Base-by-base conservation (phyloP, 2,329 filamentous ascomycete species). In the Aspergillus fructus region DNA sequence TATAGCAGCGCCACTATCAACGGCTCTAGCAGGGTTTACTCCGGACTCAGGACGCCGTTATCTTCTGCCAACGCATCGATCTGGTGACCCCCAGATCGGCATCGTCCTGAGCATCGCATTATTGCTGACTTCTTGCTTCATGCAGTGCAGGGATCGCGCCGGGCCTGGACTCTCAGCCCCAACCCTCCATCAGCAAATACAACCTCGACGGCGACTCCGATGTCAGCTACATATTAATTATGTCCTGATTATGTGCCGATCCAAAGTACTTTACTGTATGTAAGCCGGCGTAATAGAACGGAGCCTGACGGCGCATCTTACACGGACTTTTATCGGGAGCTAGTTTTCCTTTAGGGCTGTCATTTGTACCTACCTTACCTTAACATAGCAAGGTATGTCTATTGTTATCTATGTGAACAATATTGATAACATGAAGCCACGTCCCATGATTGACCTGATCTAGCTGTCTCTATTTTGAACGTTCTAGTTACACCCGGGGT, bases 41-140 rank as follows among this genome's bases (percentile, higher is more conserved):
- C n/a, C 12, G 43, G 24, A 46, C 23, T 40, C 34, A 30, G 17
- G n/a, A 12, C 49, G 15, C 23, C 19, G 37, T 17, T 41, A 49
- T 37, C 42, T 49, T 46, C 49, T 56, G 70, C 68, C 70, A 72
- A 66, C 70, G 60, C 70, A 72, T 66, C 68, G 69, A 70, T 70
- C 70, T 62, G 70, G 68, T 72, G 70, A 72, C 70, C 41, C 27
- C 34, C 49, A 56, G 67, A 71, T 70, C 67, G 66, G 68, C 68
- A 66, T 45, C 52, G 27, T 46, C 23, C 13, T 15, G 33, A 3
- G 12, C 15, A 37, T 37, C 34, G 15, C 34, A 37, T 37, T 37
- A 37, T 37, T 11, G 9, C 27, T 30, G 27, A 30, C 27, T 30
- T n/a, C 1, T 6, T 13, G 12, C 13, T 37, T 37, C 34, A 15